Conservation (phyloP, 371 early-diverging fungal genomes). For the Mortierella sp. region DNA sequence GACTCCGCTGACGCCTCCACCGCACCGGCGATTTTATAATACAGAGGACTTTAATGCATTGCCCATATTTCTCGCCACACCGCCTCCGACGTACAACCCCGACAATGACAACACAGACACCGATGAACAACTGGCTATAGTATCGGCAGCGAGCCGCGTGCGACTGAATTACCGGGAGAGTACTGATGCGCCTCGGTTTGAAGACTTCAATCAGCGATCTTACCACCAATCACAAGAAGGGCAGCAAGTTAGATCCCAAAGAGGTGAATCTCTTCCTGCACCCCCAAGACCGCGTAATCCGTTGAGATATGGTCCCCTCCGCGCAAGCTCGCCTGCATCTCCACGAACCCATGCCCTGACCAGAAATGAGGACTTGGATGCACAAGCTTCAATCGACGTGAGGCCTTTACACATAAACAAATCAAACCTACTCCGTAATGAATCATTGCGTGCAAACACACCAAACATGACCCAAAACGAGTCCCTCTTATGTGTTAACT, state of each 20-base stretch:
- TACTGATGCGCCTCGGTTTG: not conserved
- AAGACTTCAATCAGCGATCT: too few species aligned
- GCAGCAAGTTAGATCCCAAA: not conserved
- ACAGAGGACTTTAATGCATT: slow-evolving; percentile 17
- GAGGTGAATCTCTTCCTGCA: not conserved
- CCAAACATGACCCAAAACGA: not conserved
- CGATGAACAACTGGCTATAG: slow-evolving; percentile 10
- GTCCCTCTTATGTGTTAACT: not conserved
- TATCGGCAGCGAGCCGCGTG: slow-evolving; percentile 24
- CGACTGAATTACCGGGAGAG: slow-evolving; percentile 5
- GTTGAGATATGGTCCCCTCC: not conserved
- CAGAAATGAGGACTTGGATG: not conserved
- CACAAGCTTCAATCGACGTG: too few species aligned
- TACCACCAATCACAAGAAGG: not conserved
- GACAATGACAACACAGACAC: not conserved
- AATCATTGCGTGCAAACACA: not conserved
- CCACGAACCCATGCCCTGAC: not conserved
- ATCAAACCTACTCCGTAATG: too few species aligned
- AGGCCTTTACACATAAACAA: too few species aligned
- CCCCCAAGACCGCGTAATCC: not conserved
- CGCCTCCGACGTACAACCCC: slow-evolving; percentile 9
- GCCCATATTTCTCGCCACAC: slow-evolving; percentile 8
- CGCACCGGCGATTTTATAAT: slow-evolving; percentile 12
- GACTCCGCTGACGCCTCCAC: not conserved
- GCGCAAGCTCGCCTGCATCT: not conserved